Evolutionary conservation across 352 stramenopile genomes (phyloP).

Genomic region (Phytophthora podocarpi): DNA sequence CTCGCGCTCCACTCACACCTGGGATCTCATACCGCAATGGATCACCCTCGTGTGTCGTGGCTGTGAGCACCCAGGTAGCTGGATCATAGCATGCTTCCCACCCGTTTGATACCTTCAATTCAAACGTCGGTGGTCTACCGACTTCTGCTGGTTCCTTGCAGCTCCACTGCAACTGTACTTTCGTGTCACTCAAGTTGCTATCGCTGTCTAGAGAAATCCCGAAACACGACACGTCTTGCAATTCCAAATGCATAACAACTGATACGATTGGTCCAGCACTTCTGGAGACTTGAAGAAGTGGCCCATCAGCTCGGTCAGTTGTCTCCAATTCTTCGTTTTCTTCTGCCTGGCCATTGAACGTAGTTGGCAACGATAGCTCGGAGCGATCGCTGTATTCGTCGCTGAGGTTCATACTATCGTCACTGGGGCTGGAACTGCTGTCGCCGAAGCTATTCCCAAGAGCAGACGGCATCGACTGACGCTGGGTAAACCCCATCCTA

Average conservation of each 20-base stretch:
- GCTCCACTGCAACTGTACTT: conserved; percentile 42
- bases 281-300: conserved; percentile 8
- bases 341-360: conserved; percentile 2
- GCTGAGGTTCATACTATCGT: conserved; percentile 13
- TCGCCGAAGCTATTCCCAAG: conserved; percentile 21
- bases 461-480: conserved; percentile 2
- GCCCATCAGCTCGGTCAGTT: neutral
- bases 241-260: conserved; percentile 51
- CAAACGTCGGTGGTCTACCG: conserved; percentile 45
- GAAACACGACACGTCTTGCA: conserved; percentile 49
- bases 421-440: conserved; percentile 28
- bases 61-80: conserved; percentile 30
- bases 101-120: conserved; percentile 44
- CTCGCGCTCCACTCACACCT: conserved; percentile 7
- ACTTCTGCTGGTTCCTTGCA: conserved; percentile 56
- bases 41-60: conserved; percentile 25
- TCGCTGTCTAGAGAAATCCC: conserved; percentile 20
- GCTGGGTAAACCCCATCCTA: conserved; percentile 11
- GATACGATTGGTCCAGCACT: conserved; percentile 28
- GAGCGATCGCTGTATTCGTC: conserved; percentile 34
- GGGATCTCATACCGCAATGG: conserved; percentile 35
- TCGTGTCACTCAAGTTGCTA: neutral
- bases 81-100: conserved; percentile 41
- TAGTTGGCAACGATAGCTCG: conserved; percentile 20
- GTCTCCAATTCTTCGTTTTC: neutral